Base-by-base conservation (phyloP, 2,329 filamentous ascomycete species). In the Pyricularia sp. region DNA sequence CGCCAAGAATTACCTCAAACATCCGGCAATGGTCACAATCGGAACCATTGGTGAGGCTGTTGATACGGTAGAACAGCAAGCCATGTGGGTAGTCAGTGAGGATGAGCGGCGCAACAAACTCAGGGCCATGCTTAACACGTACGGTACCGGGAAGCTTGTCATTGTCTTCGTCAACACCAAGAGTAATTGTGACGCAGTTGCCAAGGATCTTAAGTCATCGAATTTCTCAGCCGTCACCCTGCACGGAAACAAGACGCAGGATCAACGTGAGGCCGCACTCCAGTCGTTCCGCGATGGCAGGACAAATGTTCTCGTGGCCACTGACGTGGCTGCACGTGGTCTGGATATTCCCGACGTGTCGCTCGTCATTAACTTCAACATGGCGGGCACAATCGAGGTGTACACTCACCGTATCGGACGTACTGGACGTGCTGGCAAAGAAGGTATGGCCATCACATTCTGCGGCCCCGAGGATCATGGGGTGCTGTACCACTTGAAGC, bases 81-180 rank as follows among this genome's bases (percentile, higher is more conserved):
- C 97, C 67, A 94, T 99, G 75, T 91, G 96, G 73, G 80, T 97
- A 22, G 75, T 87, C 0, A 91, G 93, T 70, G 94, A 99, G 79
- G 94, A 99, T 75, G 94, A 93, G 75, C 87, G 92, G 72, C 97
- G 99, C 86, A 96, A 96, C 78, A 89, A 94, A 2, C 86, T 99
- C n/a, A 84, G 88, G 70, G 91, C 97, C 72, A 94, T 99, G 67
- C 85, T 99, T 53, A 81, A 84, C 62, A 92, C 89, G 1, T 82
- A 87, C 69, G 88, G 92, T 69, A 97, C 93, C 77, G 81, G 84
- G 8, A 85, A 93, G 9, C 94, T 94, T 19, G 96, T 99, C 75
- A 99, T 99, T 71, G 93, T 99, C 68, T 99, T 99, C 75, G 94
- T 99, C 84, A 99, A 99, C 77, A 97, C 97, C 86, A 97, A 97